Evolutionary conservation across 2,329 filamentous ascomycete species (phyloP).

Genomic region (Orbilia blumenaviensis): DNA sequence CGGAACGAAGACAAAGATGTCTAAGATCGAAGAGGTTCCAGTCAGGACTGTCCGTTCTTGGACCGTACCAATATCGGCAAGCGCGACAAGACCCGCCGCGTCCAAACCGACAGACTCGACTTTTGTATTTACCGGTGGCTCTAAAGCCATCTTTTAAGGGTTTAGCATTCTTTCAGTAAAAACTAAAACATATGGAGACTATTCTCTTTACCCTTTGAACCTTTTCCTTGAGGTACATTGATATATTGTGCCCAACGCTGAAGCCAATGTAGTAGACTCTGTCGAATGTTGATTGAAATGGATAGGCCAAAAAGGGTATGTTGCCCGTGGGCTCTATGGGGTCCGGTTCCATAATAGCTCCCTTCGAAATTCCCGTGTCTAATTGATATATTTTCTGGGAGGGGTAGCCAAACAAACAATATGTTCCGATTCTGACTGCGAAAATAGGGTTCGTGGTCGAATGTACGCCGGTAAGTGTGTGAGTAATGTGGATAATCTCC

Average conservation of each 20-base stretch:
- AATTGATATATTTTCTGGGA: too few relatives aligned
- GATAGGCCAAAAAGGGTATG: neutral
- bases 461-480: too few relatives aligned
- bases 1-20: conserved; percentile 69
- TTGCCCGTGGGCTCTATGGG: too few relatives aligned
- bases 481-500: too few relatives aligned
- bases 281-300: neutral
- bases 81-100: conserved; percentile 68
- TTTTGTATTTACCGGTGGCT: neutral
- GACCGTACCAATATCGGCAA: conserved; percentile 69
- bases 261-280: neutral
- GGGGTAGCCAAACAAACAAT: too few relatives aligned
- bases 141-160: neutral
- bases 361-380: too few relatives aligned
- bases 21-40: conserved; percentile 68
- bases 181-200: neutral
- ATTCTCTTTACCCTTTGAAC: conserved; percentile 1
- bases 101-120: conserved; percentile 13
- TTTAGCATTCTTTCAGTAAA: neutral
- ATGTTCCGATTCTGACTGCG: too few relatives aligned
- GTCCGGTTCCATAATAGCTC: neutral
- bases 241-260: neutral
- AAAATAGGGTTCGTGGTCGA: too few relatives aligned
- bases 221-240: neutral
- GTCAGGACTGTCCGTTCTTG: conserved; percentile 67